Evolutionary conservation across 2,329 filamentous ascomycete species (phyloP).

Genomic region (Calonectria henricotiae): DNA sequence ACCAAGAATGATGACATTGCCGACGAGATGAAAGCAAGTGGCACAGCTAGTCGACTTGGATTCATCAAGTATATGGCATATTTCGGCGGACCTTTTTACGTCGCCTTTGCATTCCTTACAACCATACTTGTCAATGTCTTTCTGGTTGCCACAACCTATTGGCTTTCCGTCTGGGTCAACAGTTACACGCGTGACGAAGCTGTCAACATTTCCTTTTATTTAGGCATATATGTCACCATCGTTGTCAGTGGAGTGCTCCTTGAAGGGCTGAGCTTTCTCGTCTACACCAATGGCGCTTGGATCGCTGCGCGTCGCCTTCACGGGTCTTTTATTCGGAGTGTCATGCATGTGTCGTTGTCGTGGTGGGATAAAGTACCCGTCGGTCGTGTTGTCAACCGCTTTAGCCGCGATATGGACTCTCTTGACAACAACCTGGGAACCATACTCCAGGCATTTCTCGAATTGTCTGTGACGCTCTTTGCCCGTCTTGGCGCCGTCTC

Average conservation of each 20-base stretch:
- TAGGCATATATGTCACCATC: slow-evolving; percentile 68
- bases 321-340: slow-evolving; percentile 66
- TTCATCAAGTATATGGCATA: slow-evolving; percentile 68
- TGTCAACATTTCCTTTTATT: slow-evolving; percentile 67
- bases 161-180: slow-evolving; percentile 70
- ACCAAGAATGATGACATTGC: slow-evolving; percentile 63
- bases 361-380: slow-evolving; percentile 72
- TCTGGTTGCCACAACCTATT: slow-evolving; percentile 63
- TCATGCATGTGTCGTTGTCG: slow-evolving; percentile 69
- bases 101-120: slow-evolving; percentile 60
- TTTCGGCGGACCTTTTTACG: slow-evolving; percentile 60
- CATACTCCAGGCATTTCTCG: slow-evolving; percentile 63
- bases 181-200: slow-evolving; percentile 63
- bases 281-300: slow-evolving; percentile 73
- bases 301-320: slow-evolving; percentile 70
- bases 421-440: slow-evolving; percentile 66
- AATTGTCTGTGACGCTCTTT: slow-evolving; percentile 62
- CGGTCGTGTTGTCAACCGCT: slow-evolving; percentile 70
- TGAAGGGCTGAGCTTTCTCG: slow-evolving; percentile 61
- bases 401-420: slow-evolving; percentile 71
- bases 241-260: slow-evolving; percentile 63
- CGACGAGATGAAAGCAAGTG: slow-evolving; percentile 66
- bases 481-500: slow-evolving; percentile 66
- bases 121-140: slow-evolving; percentile 61
- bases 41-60: slow-evolving; percentile 62